Percentiles rank a stretch among this genome's conserved stretches.
Conservation (phyloP, 1,284 basidiomycete species). For the Polyporus tsugae region DNA sequence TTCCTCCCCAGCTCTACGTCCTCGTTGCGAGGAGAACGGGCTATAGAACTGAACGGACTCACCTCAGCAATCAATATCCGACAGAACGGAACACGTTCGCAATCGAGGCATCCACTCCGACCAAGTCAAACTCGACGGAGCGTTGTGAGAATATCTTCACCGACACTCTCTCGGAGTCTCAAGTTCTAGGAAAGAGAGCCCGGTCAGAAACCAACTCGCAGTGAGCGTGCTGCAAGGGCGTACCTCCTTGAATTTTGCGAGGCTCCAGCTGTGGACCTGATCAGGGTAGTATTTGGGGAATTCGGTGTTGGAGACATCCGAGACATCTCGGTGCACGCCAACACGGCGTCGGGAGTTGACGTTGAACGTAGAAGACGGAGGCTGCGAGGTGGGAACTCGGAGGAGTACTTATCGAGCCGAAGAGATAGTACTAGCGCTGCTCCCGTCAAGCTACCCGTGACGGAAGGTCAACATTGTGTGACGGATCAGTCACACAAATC, state of each 20-base stretch:
- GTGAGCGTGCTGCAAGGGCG: slow-evolving; percentile 37
- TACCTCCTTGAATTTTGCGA: slow-evolving; percentile 81
- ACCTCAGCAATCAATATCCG: slow-evolving; percentile 96
- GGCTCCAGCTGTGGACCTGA: slow-evolving; percentile 87
- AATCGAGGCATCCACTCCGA: slow-evolving; percentile 96
- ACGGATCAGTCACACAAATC: no score
- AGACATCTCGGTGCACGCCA: slow-evolving; percentile 73
- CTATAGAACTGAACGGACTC: slow-evolving; percentile 33
- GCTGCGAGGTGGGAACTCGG: slow-evolving; percentile 35
- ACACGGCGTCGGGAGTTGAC: slow-evolving; percentile 54
- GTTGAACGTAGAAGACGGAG: slow-evolving; percentile 40
- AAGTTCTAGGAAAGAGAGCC: slow-evolving; percentile 62
- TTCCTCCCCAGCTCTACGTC: neutral
- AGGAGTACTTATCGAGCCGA: no score
- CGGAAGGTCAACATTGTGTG: no score
- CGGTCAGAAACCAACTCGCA: slow-evolving; percentile 12
- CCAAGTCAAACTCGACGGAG: slow-evolving; percentile 93
- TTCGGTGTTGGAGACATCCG: slow-evolving; percentile 85
- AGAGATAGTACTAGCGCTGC: no score
- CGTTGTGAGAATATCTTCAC: slow-evolving; percentile 83
- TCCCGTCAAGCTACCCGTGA: no score
- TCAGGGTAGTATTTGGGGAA: slow-evolving; percentile 88
- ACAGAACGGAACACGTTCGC: slow-evolving; percentile 95
- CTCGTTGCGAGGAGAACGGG: neutral
- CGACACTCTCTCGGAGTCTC: slow-evolving; percentile 60